Evolutionary conservation across 2,329 filamentous ascomycete species (phyloP).

Genomic region (Sporothrix humicola): DNA sequence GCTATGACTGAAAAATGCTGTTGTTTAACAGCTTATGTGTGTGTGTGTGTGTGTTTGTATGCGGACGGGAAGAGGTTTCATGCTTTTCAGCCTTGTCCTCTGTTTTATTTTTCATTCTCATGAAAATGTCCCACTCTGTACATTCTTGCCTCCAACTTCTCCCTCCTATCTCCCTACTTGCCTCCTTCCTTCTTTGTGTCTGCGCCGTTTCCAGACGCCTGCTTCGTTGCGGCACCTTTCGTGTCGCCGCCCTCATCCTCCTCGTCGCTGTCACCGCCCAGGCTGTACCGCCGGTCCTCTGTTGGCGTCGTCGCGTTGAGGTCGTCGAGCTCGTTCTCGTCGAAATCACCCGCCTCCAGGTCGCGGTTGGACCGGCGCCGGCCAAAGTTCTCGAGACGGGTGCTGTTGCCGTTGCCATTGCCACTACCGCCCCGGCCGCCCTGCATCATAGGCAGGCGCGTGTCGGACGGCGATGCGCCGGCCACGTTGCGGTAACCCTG

Average conservation of each 20-base stretch:
- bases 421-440: conserved; percentile 35
- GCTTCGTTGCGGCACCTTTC: background rate
- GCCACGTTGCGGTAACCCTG: conserved; percentile 60
- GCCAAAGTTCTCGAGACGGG: conserved; percentile 55
- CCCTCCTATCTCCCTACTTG: background rate
- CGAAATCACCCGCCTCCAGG: conserved; percentile 68
- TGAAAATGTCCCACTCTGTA: background rate
- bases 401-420: conserved; percentile 39
- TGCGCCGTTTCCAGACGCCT: conserved; percentile 38
- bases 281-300: conserved; percentile 58
- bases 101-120: background rate
- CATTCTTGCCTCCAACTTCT: background rate
- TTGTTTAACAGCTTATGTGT: background rate
- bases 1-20: conserved; percentile 15
- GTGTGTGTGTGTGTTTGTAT: background rate
- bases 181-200: conserved; percentile 4
- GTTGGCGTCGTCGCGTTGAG: conserved; percentile 59
- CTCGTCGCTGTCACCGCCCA: conserved; percentile 65
- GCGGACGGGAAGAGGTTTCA: too few relatives aligned
- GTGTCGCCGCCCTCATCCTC: conserved; percentile 48
- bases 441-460: conserved; percentile 33
- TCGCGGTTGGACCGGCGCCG: conserved; percentile 56
- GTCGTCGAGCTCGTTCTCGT: conserved; percentile 69
- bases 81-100: background rate
- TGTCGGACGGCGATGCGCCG: conserved; percentile 44